Conservation (phyloP, 228 moss, liverwort and hornwort species). For the Sphagnum fallax region DNA sequence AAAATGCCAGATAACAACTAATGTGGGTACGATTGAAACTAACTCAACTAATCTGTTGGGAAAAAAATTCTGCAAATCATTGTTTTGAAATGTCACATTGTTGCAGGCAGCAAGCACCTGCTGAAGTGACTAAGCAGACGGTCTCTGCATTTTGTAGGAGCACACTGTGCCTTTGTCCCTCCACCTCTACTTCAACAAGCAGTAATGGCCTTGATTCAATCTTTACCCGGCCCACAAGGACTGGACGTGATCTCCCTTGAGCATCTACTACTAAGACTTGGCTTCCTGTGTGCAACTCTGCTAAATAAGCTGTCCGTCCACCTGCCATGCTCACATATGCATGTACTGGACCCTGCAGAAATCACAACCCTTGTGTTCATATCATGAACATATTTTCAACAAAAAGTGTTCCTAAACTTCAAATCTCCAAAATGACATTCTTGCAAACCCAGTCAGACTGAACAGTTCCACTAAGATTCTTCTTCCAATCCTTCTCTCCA, state of each 20-base stretch:
- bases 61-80: background rate
- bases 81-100: background rate
- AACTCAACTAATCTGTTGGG: background rate
- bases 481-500: too few relatives aligned
- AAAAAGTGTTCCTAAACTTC: too few relatives aligned
- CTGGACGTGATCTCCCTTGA: slow-evolving; percentile 70
- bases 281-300: slow-evolving; percentile 79
- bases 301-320: slow-evolving; percentile 79
- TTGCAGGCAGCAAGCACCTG: slow-evolving; percentile 14
- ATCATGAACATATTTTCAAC: too few relatives aligned
- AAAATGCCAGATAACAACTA: background rate
- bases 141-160: slow-evolving; percentile 91
- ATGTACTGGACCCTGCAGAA: slow-evolving; percentile 83
- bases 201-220: slow-evolving; percentile 83
- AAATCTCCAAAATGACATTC: too few relatives aligned
- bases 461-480: too few relatives aligned
- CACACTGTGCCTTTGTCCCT: slow-evolving; percentile 58
- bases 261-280: slow-evolving; percentile 84
- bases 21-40: slow-evolving; percentile 10
- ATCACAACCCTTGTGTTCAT: background rate
- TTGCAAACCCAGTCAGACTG: too few relatives aligned
- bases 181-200: slow-evolving; percentile 81
- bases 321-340: slow-evolving; percentile 94
- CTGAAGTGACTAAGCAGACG: slow-evolving; percentile 64
- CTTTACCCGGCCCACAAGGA: slow-evolving; percentile 83